phyloP scores from a whole-genome alignment of 2,329 filamentous ascomycete species.

The Thelonectria rubi region DNA sequence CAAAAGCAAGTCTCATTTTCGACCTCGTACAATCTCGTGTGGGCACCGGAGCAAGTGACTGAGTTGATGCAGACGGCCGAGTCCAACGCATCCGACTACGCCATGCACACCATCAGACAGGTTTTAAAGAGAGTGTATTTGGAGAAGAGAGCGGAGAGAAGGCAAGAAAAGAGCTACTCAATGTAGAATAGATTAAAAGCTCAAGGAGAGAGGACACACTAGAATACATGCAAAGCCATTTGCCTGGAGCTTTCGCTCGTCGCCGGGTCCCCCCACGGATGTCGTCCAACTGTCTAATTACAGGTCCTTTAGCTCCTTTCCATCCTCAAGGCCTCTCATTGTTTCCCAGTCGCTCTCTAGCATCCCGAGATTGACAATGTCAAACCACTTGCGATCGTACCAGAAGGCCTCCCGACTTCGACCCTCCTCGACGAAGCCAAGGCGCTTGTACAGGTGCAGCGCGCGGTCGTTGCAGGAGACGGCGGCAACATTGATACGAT shows the following conservation, averaged over 20 bases:
- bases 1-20: slow-evolving; percentile 32
- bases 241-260: no score
- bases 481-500: slow-evolving; percentile 52
- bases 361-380: slow-evolving; percentile 48
- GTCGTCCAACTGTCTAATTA: no score
- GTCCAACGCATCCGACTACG: slow-evolving; percentile 28
- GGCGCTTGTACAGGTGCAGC: slow-evolving; percentile 51
- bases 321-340: slow-evolving; percentile 19
- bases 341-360: slow-evolving; percentile 51
- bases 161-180: neutral
- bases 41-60: slow-evolving; percentile 34
- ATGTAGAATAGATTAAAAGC: no score
- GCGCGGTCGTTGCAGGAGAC: slow-evolving; percentile 56
- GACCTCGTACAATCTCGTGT: slow-evolving; percentile 38
- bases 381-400: slow-evolving; percentile 53
- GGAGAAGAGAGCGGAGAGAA: slow-evolving; percentile 13
- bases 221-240: no score
- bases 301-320: no score
- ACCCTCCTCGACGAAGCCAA: slow-evolving; percentile 58
- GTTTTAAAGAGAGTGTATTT: slow-evolving; percentile 29
- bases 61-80: slow-evolving; percentile 17
- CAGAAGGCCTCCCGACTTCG: slow-evolving; percentile 53
- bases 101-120: slow-evolving; percentile 24
- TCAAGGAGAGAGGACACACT: no score
- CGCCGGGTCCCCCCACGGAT: no score